These are phyloP conservation scores for Sideroxylon spinosum DNA, from an alignment of 179 eudicot genomes.

Conservation along the genomic window DNA sequence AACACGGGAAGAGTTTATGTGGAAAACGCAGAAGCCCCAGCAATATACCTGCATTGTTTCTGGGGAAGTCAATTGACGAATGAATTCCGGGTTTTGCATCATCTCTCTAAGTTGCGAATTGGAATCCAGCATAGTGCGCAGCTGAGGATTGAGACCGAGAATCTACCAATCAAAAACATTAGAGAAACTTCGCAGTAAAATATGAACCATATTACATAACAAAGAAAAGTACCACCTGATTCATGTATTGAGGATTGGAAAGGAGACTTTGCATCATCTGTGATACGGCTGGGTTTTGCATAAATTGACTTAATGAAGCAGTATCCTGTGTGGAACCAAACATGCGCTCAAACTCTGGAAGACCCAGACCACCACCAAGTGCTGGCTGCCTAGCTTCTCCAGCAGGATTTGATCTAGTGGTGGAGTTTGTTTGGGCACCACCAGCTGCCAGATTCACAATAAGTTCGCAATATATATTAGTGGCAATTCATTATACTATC, in stretches of 20 bases:
- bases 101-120: slow-evolving; percentile 50
- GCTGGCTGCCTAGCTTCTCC: slow-evolving; percentile 51
- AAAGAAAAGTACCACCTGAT: slow-evolving; percentile 47
- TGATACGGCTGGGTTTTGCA: slow-evolving; percentile 86
- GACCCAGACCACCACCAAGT: slow-evolving; percentile 42
- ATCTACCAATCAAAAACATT: slow-evolving; percentile 23
- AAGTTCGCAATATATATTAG: neutral
- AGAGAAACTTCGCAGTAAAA: neutral
- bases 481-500: neutral
- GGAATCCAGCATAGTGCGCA: slow-evolving; percentile 36
- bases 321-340: slow-evolving; percentile 55
- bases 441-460: slow-evolving; percentile 27
- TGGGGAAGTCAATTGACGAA: slow-evolving; percentile 42
- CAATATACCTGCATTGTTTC: slow-evolving; percentile 43
- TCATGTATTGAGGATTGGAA: slow-evolving; percentile 82
- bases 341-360: slow-evolving; percentile 50
- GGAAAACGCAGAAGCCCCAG: neutral
- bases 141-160: slow-evolving; percentile 37
- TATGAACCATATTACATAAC: neutral
- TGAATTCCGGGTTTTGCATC: slow-evolving; percentile 54
- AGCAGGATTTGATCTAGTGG: slow-evolving; percentile 41
- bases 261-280: slow-evolving; percentile 92
- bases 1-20: neutral
- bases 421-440: slow-evolving; percentile 47
- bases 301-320: slow-evolving; percentile 43